phyloP scores from a whole-genome alignment of 148 eudicot species.

The Cornus florida region DNA sequence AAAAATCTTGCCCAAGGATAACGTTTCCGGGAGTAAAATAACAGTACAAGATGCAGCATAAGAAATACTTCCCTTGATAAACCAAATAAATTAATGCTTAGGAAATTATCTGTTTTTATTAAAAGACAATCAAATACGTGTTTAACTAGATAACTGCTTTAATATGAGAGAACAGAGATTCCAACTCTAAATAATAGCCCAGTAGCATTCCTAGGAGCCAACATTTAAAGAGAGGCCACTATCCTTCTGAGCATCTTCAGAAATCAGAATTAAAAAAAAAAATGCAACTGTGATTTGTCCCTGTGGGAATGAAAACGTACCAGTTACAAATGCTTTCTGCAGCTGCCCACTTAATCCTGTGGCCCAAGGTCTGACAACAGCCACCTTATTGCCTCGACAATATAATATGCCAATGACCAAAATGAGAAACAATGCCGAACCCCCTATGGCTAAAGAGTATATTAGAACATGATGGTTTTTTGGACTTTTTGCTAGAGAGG shows the following conservation, averaged over 20 bases:
- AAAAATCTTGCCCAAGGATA: neutral
- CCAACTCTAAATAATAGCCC: too few species aligned
- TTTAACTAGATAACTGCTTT: too few species aligned
- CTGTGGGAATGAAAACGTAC: slow-evolving; percentile 29
- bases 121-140: too few species aligned
- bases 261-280: neutral
- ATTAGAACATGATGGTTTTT: slow-evolving; percentile 13
- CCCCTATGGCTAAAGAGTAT: slow-evolving; percentile 31
- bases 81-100: too few species aligned
- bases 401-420: slow-evolving; percentile 31
- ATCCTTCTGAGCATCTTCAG: neutral
- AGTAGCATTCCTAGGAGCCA: too few species aligned
- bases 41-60: neutral
- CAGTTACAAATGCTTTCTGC: slow-evolving; percentile 69
- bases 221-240: neutral
- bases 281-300: neutral
- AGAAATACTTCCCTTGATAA: neutral
- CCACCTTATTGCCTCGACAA: slow-evolving; percentile 39
- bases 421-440: slow-evolving; percentile 29
- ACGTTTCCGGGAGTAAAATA: neutral
- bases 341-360: slow-evolving; percentile 80
- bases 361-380: slow-evolving; percentile 53
- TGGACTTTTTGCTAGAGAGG: neutral
- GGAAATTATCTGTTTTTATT: too few species aligned
- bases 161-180: too few species aligned